These are phyloP conservation scores for Blastomyces percursus DNA, from an alignment of 2,329 filamentous ascomycete genomes.

Conservation along the genomic window DNA sequence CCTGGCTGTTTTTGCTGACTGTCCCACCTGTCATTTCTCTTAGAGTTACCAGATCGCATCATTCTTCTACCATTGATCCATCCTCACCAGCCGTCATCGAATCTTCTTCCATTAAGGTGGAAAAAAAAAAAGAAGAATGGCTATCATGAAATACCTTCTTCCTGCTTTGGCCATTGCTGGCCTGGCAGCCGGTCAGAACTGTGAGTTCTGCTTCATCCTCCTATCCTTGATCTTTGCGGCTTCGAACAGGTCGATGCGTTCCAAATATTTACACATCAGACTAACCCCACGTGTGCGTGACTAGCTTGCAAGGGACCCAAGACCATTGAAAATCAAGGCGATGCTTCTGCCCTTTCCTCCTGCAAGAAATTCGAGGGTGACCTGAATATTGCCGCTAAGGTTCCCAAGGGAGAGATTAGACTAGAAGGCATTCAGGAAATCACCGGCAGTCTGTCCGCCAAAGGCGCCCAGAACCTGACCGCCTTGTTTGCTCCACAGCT, in stretches of 20 bases:
- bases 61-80: background rate
- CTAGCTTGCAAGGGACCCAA: conserved; percentile 16
- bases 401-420: conserved; percentile 46
- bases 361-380: conserved; percentile 62
- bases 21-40: background rate
- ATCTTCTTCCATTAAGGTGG: background rate
- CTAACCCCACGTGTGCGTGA: background rate
- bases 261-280: background rate
- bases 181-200: conserved; percentile 38
- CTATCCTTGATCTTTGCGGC: background rate
- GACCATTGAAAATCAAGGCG: conserved; percentile 48
- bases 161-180: conserved; percentile 46
- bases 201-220: conserved; percentile 19
- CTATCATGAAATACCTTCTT: conserved; percentile 45
- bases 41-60: background rate
- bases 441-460: conserved; percentile 43
- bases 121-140: conserved; percentile 32
- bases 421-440: conserved; percentile 53
- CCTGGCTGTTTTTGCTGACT: background rate
- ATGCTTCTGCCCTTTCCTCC: conserved; percentile 50
- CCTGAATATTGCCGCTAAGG: conserved; percentile 49
- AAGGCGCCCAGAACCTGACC: conserved; percentile 36
- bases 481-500: conserved; percentile 28
- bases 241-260: background rate
- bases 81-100: background rate